Conservation (phyloP, 2,329 filamentous ascomycete genomes). For the Aspergillus aculeatinus region DNA sequence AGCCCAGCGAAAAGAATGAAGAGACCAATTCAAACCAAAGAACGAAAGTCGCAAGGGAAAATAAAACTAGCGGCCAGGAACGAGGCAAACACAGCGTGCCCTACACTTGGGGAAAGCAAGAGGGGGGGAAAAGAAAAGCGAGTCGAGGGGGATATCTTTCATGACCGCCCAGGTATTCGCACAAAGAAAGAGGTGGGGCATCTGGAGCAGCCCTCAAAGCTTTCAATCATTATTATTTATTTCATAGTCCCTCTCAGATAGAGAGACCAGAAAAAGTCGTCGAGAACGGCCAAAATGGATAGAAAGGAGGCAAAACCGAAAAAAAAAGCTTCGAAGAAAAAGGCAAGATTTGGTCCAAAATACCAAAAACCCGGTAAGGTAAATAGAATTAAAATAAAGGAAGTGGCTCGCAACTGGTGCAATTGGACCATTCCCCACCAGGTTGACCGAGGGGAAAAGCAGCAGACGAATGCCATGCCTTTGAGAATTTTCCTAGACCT, state of each 20-base stretch:
- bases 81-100: conserved; percentile 13
- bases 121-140: conserved; percentile 17
- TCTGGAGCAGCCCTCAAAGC: conserved; percentile 17
- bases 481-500: conserved; percentile 17
- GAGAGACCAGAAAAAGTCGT: conserved; percentile 5
- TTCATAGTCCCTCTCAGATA: conserved; percentile 5
- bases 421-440: conserved; percentile 20
- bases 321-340: conserved; percentile 1
- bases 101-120: conserved; percentile 14
- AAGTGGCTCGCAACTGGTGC: conserved; percentile 21
- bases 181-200: conserved; percentile 36
- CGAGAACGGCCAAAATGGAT: conserved; percentile 9
- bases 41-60: conserved; percentile 11
- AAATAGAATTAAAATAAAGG: conserved; percentile 11
- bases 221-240: conserved; percentile 10
- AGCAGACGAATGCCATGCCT: conserved; percentile 15
- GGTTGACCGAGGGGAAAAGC: conserved; percentile 12
- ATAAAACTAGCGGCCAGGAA: conserved; percentile 14
- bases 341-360: background rate
- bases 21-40: conserved; percentile 10
- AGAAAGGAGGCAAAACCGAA: conserved; percentile 9
- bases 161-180: conserved; percentile 25
- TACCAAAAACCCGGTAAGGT: background rate
- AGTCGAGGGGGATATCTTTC: conserved; percentile 17
- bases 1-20: background rate